Evolutionary conservation across 169 alveolate genomes (phyloP).

Genomic region (Eimeria necatrix): DNA sequence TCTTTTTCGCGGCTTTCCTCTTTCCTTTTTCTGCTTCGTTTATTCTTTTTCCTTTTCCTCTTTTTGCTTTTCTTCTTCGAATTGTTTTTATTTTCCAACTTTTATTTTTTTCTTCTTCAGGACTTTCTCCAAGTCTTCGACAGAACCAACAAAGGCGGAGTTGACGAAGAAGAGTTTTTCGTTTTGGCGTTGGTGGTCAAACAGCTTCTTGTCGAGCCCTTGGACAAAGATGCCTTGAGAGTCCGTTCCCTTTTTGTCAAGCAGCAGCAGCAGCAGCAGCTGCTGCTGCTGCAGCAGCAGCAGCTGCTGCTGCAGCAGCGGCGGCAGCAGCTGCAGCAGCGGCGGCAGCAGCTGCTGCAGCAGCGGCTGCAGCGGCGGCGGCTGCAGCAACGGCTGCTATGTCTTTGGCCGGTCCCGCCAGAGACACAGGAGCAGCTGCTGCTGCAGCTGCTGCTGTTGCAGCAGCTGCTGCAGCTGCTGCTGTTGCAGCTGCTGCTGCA

Average conservation of each 20-base stretch:
- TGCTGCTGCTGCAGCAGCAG: neutral
- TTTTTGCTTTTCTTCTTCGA: too few species aligned
- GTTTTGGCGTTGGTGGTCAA: slow-evolving; percentile 84
- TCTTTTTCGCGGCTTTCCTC: neutral
- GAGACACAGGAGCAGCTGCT: neutral
- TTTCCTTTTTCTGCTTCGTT: neutral
- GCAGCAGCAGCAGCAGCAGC: neutral
- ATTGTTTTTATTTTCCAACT: neutral
- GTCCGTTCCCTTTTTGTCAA: slow-evolving; percentile 41
- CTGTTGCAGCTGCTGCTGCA: slow-evolving; percentile 38
- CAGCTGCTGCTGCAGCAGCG: neutral
- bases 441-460: neutral
- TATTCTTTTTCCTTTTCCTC: neutral
- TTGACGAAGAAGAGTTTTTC: slow-evolving; percentile 86
- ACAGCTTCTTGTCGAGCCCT: slow-evolving; percentile 85
- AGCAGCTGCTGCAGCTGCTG: neutral
- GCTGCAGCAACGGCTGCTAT: neutral
- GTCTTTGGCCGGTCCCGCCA: neutral
- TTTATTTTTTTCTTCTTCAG: neutral
- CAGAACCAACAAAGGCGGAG: slow-evolving; percentile 81
- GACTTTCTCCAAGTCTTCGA: slow-evolving; percentile 40
- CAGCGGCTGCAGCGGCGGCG: neutral
- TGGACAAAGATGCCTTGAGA: slow-evolving; percentile 84
- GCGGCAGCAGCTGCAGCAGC: neutral
- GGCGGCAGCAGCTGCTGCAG: neutral